Conservation (phyloP, 2,329 filamentous ascomycete species). For the Myriosclerotinia duriaeana region DNA sequence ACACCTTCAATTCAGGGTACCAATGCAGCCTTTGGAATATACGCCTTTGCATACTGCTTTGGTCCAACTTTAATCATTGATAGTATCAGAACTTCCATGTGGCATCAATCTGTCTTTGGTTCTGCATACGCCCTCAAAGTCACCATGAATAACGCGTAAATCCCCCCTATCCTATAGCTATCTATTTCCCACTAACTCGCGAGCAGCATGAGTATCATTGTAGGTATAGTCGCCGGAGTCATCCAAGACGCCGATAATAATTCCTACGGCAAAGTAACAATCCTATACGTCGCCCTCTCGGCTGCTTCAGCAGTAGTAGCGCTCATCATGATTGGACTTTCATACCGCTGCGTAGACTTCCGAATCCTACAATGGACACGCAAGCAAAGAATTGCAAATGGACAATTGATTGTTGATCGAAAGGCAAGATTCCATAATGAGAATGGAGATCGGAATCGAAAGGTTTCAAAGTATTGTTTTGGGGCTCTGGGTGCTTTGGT, state of each 20-base stretch:
- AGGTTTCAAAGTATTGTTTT: slow-evolving; percentile 4
- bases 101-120: slow-evolving; percentile 60
- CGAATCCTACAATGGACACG: slow-evolving; percentile 10
- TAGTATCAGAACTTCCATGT: slow-evolving; percentile 58
- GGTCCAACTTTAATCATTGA: slow-evolving; percentile 61
- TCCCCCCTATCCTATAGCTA: too few relatives aligned
- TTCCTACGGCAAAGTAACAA: slow-evolving; percentile 55
- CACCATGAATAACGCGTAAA: slow-evolving; percentile 58
- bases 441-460: slow-evolving; percentile 1
- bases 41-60: slow-evolving; percentile 54
- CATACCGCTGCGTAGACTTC: slow-evolving; percentile 10
- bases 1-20: slow-evolving; percentile 51
- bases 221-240: slow-evolving; percentile 56
- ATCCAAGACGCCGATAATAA: slow-evolving; percentile 59
- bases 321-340: slow-evolving; percentile 1
- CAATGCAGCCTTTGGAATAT: slow-evolving; percentile 59
- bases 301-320: background rate
- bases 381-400: slow-evolving; percentile 17
- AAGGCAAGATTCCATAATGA: slow-evolving; percentile 10
- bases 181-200: background rate
- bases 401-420: slow-evolving; percentile 5
- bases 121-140: slow-evolving; percentile 61
- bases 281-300: slow-evolving; percentile 50
- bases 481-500: background rate
- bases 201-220: slow-evolving; percentile 58